Evolutionary conservation across 2,329 filamentous ascomycete genomes (phyloP), one percentile per base, ranked within the genome.

Genomic region (Aspergillus quadricinctus): DNA sequence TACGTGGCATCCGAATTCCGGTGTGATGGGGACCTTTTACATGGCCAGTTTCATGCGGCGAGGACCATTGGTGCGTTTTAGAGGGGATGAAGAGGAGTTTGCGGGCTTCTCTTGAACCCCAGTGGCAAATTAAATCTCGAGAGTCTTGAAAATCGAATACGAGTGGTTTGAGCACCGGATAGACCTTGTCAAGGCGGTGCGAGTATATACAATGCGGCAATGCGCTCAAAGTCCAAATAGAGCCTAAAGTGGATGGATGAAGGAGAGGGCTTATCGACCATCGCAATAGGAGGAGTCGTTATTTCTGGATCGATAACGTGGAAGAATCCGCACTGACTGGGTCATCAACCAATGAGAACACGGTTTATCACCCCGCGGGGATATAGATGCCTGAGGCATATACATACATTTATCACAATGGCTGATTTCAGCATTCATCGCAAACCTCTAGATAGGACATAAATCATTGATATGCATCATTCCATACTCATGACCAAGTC

Each of bases 1-100:
- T 70, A 64, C 70, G 70, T 57, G 70, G 69, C 70, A 72, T 72
- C 57, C 64, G 61, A 64, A 51, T 45, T 45, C 9, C 21, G 41
- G 21, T 8, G 21, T 45, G 41, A 45, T 50, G 51, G 57, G 41
- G 53, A 48, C 54, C 48, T 29, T 60, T 67, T 60, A 69, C 69
- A 71, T 70, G 61, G 60, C 67, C 63, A 23, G 29, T 19, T 48
- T 52, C 40, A 53, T 27, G 51, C 45, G 49, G 37, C 48, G 43
- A 25, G 48, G 37, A 51, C 45, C 56, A 56, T 56, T 56, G 29
- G 45, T 52, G n/a, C 27, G 19, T 28, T 40, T 23, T 19, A 21
- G 4, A 45, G 8, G 41, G 11, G 49, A 51, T 48, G 50, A 48
- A 53, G 35, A 41, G 9, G 25, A 28, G 10, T 14, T 45, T 41